Base-by-base conservation (phyloP, 257 asterid species). In the Paulownia fortunei region DNA sequence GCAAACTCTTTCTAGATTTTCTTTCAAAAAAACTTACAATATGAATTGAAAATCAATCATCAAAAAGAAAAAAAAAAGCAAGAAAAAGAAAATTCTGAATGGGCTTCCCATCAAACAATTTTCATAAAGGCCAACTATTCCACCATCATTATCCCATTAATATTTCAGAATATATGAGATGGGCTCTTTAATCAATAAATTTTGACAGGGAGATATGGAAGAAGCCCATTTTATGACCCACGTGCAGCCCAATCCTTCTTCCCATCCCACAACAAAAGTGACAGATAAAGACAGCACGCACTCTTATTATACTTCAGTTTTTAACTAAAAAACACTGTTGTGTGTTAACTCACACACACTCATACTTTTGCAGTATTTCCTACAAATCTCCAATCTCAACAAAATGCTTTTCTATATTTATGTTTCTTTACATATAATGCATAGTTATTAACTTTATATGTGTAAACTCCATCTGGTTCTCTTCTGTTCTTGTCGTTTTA, bases 201-300 rank as follows among this genome's bases (percentile, higher is more conserved):
- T 15, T 34, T 55, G 71, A 54, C 26, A 9, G 27, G 36, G 62
- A 47, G 73, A 68, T 52, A 41, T 60, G 21, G 51, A 56, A 21
- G 67, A 78, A 61, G 82, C 79, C 84, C 79, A 82, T 78, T 47
- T 13, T 24, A 24, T 16, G 80, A 47, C 36, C 77, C 90, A 84
- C 79, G 83, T 84, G 88, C 76, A 79, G 86, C 83, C 90, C 85
- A 86, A 77, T 84, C 52, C 32, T 77, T 42, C 39, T 10, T 42
- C 76, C 64, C 78, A 41, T 74, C 59, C 76, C 52, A 44, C 80
- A 81, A 78, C 73, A 76, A 82, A 49, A 58, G 74, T 79, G 85
- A 74, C 86, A 82, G 88, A 81, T 46, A 62, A 79, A 69, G 86
- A 84, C 89, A 79, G 78, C 73, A 66, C 80, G 76, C 80, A 12